phyloP scores from a whole-genome alignment of 1,284 basidiomycete species.

The Cryptococcus neoformans region DNA sequence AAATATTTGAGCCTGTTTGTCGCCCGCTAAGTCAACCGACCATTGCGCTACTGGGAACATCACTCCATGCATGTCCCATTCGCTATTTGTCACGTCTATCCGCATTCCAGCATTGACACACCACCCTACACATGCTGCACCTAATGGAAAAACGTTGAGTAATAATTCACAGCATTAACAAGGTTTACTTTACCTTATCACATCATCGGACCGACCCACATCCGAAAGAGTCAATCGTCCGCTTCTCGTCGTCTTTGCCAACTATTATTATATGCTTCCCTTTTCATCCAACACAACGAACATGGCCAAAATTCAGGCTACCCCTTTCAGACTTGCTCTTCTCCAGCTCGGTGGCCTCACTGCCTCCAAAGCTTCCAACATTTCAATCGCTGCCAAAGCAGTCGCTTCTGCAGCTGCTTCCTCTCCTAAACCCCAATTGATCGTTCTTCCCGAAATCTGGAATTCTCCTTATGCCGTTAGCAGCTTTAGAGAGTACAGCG shows the following conservation, averaged over 20 bases:
- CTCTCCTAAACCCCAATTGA: conserved; percentile 62
- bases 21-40: too few relatives aligned
- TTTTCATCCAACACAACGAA: too few relatives aligned
- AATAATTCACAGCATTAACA: too few relatives aligned
- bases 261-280: too few relatives aligned
- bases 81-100: not conserved
- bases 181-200: too few relatives aligned
- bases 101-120: not conserved
- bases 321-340: conserved; percentile 74
- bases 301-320: too few relatives aligned
- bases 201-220: too few relatives aligned
- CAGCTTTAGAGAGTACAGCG: conserved; percentile 80
- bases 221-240: too few relatives aligned
- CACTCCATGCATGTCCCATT: too few relatives aligned
- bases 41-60: too few relatives aligned
- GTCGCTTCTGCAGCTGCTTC: conserved; percentile 63
- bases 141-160: not conserved
- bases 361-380: conserved; percentile 67
- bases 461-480: conserved; percentile 93
- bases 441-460: conserved; percentile 96
- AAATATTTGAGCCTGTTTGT: too few relatives aligned
- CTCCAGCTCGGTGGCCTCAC: conserved; percentile 75
- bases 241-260: too few relatives aligned
- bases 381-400: conserved; percentile 74
- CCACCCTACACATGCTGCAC: not conserved